Conservation (phyloP, 2,329 filamentous ascomycete species). For the Aureobasidium melanogenum region DNA sequence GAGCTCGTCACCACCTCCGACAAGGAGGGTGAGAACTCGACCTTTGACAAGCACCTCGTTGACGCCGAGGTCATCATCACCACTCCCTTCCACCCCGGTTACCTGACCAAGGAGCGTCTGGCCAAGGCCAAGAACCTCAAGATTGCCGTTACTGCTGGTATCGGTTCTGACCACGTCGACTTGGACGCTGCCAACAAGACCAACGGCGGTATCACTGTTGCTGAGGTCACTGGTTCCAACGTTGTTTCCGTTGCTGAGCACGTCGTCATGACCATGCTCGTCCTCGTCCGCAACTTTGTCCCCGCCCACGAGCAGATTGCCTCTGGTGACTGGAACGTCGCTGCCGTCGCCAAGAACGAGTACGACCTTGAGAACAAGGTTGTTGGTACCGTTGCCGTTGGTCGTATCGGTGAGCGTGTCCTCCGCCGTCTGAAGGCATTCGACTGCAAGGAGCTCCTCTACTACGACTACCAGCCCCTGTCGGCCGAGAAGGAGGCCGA, state of each 20-base stretch:
- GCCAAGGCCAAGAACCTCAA: conserved; percentile 99
- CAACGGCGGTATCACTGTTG: conserved; percentile 94
- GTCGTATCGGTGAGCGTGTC: conserved; percentile 96
- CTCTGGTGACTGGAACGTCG: conserved; percentile 88
- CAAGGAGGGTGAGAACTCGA: conserved; percentile 90
- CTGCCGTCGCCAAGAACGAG: conserved; percentile 94
- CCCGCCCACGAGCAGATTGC: conserved; percentile 92
- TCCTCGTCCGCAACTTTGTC: conserved; percentile 95
- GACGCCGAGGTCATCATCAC: conserved; percentile 99
- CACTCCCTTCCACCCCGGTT: conserved; percentile 97
- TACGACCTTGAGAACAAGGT: conserved; percentile 96
- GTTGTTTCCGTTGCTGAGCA: conserved; percentile 98
- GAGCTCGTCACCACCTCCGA: conserved; percentile 93
- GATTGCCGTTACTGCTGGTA: conserved; percentile 92
- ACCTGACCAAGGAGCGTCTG: conserved; percentile 91
- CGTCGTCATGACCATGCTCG: conserved; percentile 97
- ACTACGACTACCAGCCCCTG: conserved; percentile 99
- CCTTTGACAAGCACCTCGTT: conserved; percentile 89
- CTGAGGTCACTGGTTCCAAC: conserved; percentile 96
- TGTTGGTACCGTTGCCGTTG: conserved; percentile 93
- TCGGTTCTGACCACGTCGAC: conserved; percentile 97
- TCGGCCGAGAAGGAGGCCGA: conserved; percentile 78
- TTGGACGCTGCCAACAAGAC: conserved; percentile 95
- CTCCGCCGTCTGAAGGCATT: conserved; percentile 92
- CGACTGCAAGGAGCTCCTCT: conserved; percentile 98